Evolutionary conservation across 352 stramenopile genomes (phyloP).

Genomic region (Albugo laibachii): DNA sequence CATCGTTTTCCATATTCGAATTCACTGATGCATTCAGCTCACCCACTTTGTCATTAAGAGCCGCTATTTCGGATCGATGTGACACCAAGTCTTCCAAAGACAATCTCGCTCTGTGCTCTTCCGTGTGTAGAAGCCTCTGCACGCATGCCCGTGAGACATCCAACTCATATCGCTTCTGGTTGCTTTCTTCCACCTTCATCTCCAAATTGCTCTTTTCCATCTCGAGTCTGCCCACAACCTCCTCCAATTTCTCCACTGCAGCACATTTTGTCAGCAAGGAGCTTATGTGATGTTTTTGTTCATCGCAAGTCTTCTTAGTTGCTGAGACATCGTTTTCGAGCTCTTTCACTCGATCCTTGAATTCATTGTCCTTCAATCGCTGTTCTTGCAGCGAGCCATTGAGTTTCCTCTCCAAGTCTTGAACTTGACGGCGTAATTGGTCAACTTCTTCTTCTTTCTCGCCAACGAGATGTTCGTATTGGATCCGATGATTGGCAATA

Average conservation of each 20-base stretch:
- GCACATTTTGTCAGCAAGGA: neutral
- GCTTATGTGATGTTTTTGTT: neutral
- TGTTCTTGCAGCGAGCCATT: slow-evolving; percentile 15
- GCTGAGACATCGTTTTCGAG: neutral
- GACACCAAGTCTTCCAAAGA: too few relatives aligned
- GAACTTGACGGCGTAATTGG: slow-evolving; percentile 12
- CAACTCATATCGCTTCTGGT: neutral
- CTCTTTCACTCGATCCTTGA: neutral
- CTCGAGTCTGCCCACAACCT: neutral
- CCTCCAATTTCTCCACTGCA: neutral
- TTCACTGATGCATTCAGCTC: too few relatives aligned
- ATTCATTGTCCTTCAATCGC: slow-evolving; percentile 4
- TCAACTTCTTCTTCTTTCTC: slow-evolving; percentile 13
- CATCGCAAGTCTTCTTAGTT: neutral
- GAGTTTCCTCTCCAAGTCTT: slow-evolving; percentile 2
- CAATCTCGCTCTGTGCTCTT: neutral
- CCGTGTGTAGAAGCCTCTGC: neutral
- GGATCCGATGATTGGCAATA: too few relatives aligned
- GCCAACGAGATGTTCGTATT: slow-evolving; percentile 6
- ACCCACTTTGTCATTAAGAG: too few relatives aligned
- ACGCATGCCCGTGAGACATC: neutral
- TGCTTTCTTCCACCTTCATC: neutral
- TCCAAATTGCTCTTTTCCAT: neutral
- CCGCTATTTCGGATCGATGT: too few relatives aligned
- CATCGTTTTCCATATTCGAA: too few relatives aligned